Conservation (phyloP, 1,284 basidiomycete genomes). For the Megacollybia platyphylla region DNA sequence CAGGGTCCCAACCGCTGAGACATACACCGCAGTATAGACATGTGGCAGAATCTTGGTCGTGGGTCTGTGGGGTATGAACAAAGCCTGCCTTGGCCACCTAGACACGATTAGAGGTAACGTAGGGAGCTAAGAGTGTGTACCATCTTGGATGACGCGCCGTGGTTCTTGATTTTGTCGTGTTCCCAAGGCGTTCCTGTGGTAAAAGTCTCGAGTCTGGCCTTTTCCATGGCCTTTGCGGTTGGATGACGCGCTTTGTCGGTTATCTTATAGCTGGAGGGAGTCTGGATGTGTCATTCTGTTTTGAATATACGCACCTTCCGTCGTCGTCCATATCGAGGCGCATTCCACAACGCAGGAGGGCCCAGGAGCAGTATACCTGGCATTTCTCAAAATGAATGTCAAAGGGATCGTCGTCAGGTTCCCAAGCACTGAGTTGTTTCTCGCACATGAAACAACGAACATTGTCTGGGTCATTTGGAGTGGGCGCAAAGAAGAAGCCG, state of each 20-base stretch:
- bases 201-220: constrained; percentile 60
- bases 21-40: constrained; percentile 70
- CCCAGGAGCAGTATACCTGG: constrained; percentile 59
- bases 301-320: constrained; percentile 34
- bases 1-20: constrained; percentile 69
- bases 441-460: constrained; percentile 69
- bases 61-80: constrained; percentile 51
- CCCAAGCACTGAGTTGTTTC: constrained; percentile 72
- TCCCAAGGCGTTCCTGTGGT: constrained; percentile 50
- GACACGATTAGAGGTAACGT: constrained; percentile 3
- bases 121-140: constrained; percentile 21
- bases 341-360: constrained; percentile 57
- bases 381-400: constrained; percentile 63
- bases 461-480: constrained; percentile 47
- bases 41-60: constrained; percentile 60
- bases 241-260: constrained; percentile 49
- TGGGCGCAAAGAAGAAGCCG: constrained; percentile 70
- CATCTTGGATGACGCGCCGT: constrained; percentile 58
- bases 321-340: constrained; percentile 38
- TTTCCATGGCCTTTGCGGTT: constrained; percentile 51
- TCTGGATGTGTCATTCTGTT: not conserved
- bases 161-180: constrained; percentile 50
- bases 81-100: constrained; percentile 82
- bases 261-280: constrained; percentile 34
- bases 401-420: constrained; percentile 69